A percentile compares a stretch with the other conserved stretches of the same genome.
Evolutionary conservation across 2,329 filamentous ascomycete species (phyloP).

Genomic region (Alternaria arborescens): DNA sequence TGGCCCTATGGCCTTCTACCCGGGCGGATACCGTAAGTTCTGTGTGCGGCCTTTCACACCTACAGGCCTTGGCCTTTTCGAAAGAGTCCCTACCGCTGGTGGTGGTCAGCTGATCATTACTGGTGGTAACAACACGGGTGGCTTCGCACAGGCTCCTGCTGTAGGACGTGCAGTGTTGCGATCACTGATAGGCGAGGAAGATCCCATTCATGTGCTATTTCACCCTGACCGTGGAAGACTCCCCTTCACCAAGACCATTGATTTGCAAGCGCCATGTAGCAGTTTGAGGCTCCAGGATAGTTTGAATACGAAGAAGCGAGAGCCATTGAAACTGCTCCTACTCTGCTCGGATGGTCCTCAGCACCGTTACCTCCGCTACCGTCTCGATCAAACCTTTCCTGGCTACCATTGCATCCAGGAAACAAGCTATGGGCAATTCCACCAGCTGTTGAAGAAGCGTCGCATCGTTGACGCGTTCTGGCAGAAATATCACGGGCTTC

Average conservation of each 20-base stretch:
- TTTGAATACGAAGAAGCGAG: neutral
- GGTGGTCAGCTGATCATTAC: neutral
- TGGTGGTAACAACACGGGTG: neutral
- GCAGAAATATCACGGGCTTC: neutral
- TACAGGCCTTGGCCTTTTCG: neutral
- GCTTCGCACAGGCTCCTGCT: neutral
- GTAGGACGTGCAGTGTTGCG: neutral
- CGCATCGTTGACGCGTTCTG: neutral
- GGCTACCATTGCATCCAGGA: neutral
- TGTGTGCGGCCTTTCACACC: neutral
- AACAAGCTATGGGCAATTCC: neutral
- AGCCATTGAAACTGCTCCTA: neutral
- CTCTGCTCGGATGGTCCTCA: neutral
- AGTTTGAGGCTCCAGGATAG: neutral
- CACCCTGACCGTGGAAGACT: neutral
- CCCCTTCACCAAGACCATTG: accelerated
- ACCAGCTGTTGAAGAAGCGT: neutral
- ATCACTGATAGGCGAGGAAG: neutral
- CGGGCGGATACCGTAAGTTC: neutral
- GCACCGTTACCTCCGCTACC: neutral
- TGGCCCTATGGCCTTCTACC: neutral
- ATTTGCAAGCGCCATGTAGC: neutral
- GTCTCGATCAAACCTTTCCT: neutral
- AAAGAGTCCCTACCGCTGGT: neutral
- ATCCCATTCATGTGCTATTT: neutral